Evolutionary conservation across 2,329 filamentous ascomycete genomes (phyloP).

Genomic region (Microthyrium microscopicum): DNA sequence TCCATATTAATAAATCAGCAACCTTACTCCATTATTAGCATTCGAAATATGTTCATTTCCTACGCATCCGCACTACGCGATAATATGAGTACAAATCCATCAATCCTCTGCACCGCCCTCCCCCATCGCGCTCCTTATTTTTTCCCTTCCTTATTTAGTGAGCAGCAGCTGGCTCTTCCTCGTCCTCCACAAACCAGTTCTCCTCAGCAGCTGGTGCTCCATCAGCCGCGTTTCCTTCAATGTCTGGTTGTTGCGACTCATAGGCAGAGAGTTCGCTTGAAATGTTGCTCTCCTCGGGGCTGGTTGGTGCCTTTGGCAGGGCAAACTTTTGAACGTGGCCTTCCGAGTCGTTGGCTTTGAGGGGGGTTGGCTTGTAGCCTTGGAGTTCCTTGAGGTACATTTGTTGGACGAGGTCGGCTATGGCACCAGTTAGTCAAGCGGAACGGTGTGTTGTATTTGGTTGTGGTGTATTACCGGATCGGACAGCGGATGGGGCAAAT

Average conservation of each 20-base stretch:
- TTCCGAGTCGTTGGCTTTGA: slow-evolving; percentile 77
- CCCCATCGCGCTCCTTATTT: too few species aligned
- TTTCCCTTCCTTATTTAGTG: slow-evolving; percentile 1
- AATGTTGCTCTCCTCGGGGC: slow-evolving; percentile 87
- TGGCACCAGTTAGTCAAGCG: slow-evolving; percentile 6
- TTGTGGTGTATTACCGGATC: slow-evolving; percentile 36
- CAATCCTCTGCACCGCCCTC: too few species aligned
- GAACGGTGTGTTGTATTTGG: background rate
- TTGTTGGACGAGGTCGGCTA: slow-evolving; percentile 95
- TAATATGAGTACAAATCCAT: too few species aligned
- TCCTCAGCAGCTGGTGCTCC: slow-evolving; percentile 45
- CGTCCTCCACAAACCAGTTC: slow-evolving; percentile 68
- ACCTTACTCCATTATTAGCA: too few species aligned
- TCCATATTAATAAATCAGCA: too few species aligned
- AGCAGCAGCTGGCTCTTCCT: slow-evolving; percentile 19
- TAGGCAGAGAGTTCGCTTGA: slow-evolving; percentile 85
- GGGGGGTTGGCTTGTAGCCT: slow-evolving; percentile 70
- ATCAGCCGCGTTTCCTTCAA: slow-evolving; percentile 57
- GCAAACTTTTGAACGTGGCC: slow-evolving; percentile 82
- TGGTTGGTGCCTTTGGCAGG: slow-evolving; percentile 63
- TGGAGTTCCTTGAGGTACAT: slow-evolving; percentile 94
- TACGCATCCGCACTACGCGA: too few species aligned
- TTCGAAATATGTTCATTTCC: too few species aligned
- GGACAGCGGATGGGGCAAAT: slow-evolving; percentile 42
- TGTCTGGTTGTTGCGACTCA: slow-evolving; percentile 83